Conservation (phyloP, 2,329 filamentous ascomycete species). For the Fusarium sp. region DNA sequence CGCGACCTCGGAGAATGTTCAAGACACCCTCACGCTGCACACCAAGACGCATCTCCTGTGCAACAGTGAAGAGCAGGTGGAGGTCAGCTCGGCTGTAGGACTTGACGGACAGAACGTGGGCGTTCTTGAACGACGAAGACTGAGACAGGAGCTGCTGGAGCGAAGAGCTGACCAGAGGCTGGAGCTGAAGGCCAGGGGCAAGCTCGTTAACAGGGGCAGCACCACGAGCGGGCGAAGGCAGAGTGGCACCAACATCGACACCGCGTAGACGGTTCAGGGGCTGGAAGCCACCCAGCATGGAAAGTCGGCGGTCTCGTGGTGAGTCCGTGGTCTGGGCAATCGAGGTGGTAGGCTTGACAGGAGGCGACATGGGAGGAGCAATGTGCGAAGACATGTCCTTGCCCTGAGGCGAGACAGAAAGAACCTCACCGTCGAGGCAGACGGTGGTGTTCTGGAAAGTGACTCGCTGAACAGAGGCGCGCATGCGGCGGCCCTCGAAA, state of each 20-base stretch:
- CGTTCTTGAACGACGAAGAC: constrained; percentile 85
- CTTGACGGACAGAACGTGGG: constrained; percentile 90
- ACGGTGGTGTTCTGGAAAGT: constrained; percentile 79
- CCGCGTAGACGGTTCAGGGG: constrained; percentile 49
- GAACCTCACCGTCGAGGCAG: constrained; percentile 74
- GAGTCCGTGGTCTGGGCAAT: constrained; percentile 52
- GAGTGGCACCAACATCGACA: constrained; percentile 37
- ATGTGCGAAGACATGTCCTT: constrained; percentile 80
- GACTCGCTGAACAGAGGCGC: constrained; percentile 77
- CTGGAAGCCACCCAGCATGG: constrained; percentile 46
- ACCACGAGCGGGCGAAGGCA: constrained; percentile 39
- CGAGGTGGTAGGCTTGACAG: constrained; percentile 63
- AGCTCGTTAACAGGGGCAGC: constrained; percentile 57
- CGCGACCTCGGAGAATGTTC: constrained; percentile 83
- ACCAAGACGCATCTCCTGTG: constrained; percentile 95
- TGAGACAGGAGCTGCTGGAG: constrained; percentile 79
- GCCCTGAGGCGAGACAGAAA: constrained; percentile 68
- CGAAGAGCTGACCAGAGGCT: constrained; percentile 66
- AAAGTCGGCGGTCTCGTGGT: constrained; percentile 50
- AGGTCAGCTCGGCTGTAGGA: constrained; percentile 90
- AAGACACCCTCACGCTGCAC: constrained; percentile 93
- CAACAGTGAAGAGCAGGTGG: constrained; percentile 93
- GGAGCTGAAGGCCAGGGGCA: constrained; percentile 58
- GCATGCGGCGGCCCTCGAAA: constrained; percentile 74
- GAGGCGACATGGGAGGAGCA: constrained; percentile 66